Base-by-base conservation (phyloP, 2,329 filamentous ascomycete species). In the Coniochaeta pulveracea region DNA sequence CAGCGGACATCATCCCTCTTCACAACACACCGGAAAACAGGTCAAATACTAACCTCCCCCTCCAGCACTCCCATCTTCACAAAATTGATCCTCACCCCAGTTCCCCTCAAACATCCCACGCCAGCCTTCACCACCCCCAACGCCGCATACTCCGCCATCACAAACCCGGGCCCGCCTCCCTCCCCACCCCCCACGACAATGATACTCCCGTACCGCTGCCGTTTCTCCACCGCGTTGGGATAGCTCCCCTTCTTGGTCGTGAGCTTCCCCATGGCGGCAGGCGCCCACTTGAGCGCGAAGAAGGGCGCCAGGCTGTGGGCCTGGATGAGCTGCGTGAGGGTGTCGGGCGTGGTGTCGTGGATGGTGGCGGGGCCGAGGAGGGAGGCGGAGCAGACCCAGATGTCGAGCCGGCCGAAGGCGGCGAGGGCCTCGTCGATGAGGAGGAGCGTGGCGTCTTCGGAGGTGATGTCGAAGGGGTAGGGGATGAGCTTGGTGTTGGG, bases 361-460 rank as follows among this genome's bases (percentile, higher is more conserved):
- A 78, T 69, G 1, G 64, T 66, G 0, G 68, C 57, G 1, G 74
- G 73, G 1, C 72, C 72, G 0, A 76, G 61, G 2, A 75, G 58
- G 6, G 66, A 68, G 0, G 71, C 69, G 3, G 64, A 68, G 26
- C 67, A 73, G 2, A 74, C 67, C 66, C 69, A 78, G 35, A 78
- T 58, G 47, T 79, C 74, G 14, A 74, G 56, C n/a, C 68, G 47
- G 10, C 61, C 73, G 58, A 67, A 77, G 7, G 64, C 48, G 43
- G 77, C 76, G 12, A 78, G 60, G 10, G 76, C 61, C 47, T 79
- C 73, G 48, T 80, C 74, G 39, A 79, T 75, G 16, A 78, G 57
- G 10, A 53, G 55, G 22, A 78, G 57, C 0, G 72, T 79, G 42
- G 69, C 69, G 48, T 76, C 66, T 48, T 79, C 73, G 21, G 66